Conservation (phyloP, 805 yeast species). For the Metschnikowia cerradonensis region DNA sequence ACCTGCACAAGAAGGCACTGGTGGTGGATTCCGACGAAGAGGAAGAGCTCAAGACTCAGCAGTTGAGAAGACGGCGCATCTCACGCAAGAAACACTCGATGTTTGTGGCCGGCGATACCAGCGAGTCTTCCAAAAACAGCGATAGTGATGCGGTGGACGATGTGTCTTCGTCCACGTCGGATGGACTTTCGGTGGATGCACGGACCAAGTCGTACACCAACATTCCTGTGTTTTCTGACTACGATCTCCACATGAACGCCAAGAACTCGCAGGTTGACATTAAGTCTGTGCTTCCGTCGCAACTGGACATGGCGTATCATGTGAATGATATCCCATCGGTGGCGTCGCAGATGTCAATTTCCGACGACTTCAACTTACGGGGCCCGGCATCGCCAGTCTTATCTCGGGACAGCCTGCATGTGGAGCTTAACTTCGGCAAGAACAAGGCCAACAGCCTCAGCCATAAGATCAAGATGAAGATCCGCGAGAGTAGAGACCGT, state of each 20-base stretch:
- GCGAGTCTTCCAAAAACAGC: slow-evolving; percentile 9
- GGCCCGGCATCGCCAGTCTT: slow-evolving; percentile 12
- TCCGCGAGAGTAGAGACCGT: slow-evolving; percentile 33
- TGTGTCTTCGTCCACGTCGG: slow-evolving; percentile 44
- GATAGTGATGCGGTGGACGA: slow-evolving; percentile 21
- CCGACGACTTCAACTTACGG: slow-evolving; percentile 28
- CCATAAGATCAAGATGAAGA: slow-evolving; percentile 32
- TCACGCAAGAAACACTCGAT: slow-evolving; percentile 23
- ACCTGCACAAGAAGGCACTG: slow-evolving; percentile 23
- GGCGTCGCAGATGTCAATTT: slow-evolving; percentile 28
- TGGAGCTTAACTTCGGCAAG: slow-evolving; percentile 31
- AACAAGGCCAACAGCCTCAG: slow-evolving; percentile 17
- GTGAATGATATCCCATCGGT: not conserved
- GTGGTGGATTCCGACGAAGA: slow-evolving; percentile 42
- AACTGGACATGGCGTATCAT: not conserved
- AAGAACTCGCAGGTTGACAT: slow-evolving; percentile 16
- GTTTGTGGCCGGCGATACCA: slow-evolving; percentile 7
- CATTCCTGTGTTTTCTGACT: slow-evolving; percentile 59
- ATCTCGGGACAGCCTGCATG: slow-evolving; percentile 24
- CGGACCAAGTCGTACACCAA: slow-evolving; percentile 56
- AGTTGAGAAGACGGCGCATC: slow-evolving; percentile 41
- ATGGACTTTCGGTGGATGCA: slow-evolving; percentile 58
- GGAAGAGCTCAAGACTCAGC: slow-evolving; percentile 48
- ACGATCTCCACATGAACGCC: slow-evolving; percentile 32
- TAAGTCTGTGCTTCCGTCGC: slow-evolving; percentile 11